Base-by-base conservation (phyloP, 1,139 yeast species). In the Geotrichum phurueaensis region DNA sequence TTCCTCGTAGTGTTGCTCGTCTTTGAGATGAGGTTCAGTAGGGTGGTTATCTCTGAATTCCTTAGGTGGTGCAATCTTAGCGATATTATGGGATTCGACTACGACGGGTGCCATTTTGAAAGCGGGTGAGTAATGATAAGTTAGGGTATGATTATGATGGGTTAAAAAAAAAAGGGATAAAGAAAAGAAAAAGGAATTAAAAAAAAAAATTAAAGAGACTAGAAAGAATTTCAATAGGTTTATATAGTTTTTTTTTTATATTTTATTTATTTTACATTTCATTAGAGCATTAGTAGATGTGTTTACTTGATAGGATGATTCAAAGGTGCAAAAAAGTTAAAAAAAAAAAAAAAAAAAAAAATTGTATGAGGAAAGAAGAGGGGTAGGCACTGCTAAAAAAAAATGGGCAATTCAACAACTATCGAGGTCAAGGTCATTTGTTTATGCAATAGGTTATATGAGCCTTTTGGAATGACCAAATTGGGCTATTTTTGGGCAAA, bases 1-100 rank as follows among this genome's bases (percentile, higher is more conserved):
- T 64, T 76, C 70, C 65, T 81, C 69, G 75, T 87, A 87, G 66
- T 86, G 82, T 29, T 78, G 85, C 56, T 85, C 73, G 55, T 81
- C 79, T 31, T 75, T 67, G 62, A 84, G 72, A 70, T 81, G 78
- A 13, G 87, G 86, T 63, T 77, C 75, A 39, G 76, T 70, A 15
- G 76, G 75, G 64, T 83, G 80, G 66, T 56, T 51, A 6, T 66
- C 66, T 31, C 63, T 54, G 73, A 84, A 85, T 36, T 86, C 88
- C 59, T 73, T 67, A 22, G 89, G 89, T 18, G 87, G 87, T 27
- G 71, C 74, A 57, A 76, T 71, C 62, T 72, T 65, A 45, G 58
- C 64, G 53, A 73, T 76, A 53, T 65, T 64, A 59, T 69, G 70
- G 27, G 71, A 63, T 60, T 69, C 72, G 18, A 64, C 65, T 6